These are phyloP conservation scores for Sugiyamaella boreocaroliniensis DNA, from an alignment of 805 yeast genomes.

Conservation along the genomic window DNA sequence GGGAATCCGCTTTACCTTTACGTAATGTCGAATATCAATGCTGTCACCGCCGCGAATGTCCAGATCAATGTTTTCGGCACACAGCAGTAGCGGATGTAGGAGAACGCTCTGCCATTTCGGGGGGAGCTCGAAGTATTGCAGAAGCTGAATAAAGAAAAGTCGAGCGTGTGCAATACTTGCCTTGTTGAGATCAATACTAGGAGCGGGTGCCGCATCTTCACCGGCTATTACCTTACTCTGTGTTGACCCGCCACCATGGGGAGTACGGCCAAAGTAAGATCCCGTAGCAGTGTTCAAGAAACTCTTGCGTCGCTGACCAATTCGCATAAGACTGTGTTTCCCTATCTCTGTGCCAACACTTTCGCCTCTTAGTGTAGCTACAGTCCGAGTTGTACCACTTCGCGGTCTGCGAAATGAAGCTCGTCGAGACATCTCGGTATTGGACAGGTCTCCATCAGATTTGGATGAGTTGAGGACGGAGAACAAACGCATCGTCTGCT, in stretches of 20 bases:
- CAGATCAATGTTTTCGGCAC: slow-evolving; percentile 54
- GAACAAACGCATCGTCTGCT: slow-evolving; percentile 20
- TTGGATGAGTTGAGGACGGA: slow-evolving; percentile 15
- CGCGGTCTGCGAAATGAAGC: slow-evolving; percentile 16
- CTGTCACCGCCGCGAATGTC: slow-evolving; percentile 61
- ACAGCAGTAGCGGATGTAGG: slow-evolving; percentile 42
- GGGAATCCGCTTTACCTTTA: slow-evolving; percentile 75
- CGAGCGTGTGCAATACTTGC: slow-evolving; percentile 28
- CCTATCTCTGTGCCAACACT: not conserved
- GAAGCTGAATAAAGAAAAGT: slow-evolving; percentile 27
- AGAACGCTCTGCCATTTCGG: slow-evolving; percentile 57
- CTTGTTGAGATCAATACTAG: slow-evolving; percentile 25
- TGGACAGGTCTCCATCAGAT: slow-evolving; percentile 5
- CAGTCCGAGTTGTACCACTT: slow-evolving; percentile 15
- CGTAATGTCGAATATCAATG: slow-evolving; percentile 79
- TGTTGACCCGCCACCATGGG: not conserved
- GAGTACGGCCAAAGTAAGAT: not conserved
- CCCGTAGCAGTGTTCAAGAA: slow-evolving; percentile 7
- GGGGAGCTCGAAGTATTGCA: slow-evolving; percentile 28
- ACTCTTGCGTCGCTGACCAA: slow-evolving; percentile 18
- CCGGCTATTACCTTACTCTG: not conserved
- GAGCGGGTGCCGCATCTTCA: not conserved
- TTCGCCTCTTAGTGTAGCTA: not conserved
- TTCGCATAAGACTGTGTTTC: slow-evolving; percentile 13
- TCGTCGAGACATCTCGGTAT: not conserved